A percentile compares a stretch with the other conserved stretches of the same genome.
Conservation (phyloP, 257 asterid genomes). For the Solanum pennellii region DNA sequence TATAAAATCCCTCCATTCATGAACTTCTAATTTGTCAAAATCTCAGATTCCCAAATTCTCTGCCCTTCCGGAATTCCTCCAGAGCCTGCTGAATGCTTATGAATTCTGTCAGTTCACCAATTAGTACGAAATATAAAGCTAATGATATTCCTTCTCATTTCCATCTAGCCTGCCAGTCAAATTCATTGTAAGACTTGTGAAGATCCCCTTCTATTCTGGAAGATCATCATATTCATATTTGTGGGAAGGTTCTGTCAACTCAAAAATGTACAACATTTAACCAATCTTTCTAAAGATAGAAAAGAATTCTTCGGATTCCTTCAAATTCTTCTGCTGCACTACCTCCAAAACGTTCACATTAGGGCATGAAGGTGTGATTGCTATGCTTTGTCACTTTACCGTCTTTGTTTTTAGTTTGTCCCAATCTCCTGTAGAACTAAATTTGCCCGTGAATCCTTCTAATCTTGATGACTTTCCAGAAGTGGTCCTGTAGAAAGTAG, state of each 20-base stretch:
- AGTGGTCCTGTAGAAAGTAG: background rate
- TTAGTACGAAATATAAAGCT: background rate
- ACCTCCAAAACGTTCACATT: background rate
- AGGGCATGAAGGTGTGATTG: background rate
- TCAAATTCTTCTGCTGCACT: background rate
- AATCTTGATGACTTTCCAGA: background rate
- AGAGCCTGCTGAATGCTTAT: background rate
- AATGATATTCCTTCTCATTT: background rate
- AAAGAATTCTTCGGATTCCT: background rate
- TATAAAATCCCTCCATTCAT: background rate
- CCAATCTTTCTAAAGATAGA: background rate
- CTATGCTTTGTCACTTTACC: background rate
- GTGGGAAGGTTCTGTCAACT: background rate
- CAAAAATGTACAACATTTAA: background rate
- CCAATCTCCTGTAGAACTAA: background rate
- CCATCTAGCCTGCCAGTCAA: background rate
- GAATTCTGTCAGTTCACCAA: background rate
- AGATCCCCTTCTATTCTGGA: background rate
- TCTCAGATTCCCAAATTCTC: background rate
- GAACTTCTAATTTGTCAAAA: background rate
- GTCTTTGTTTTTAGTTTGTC: background rate
- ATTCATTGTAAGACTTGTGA: background rate
- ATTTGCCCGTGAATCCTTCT: background rate
- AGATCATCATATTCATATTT: background rate
- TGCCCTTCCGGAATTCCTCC: background rate